Evolutionary conservation across 257 asterid species (phyloP), one percentile per base, ranked within the genome.

Genomic region (Rauvolfia tetraphylla): DNA sequence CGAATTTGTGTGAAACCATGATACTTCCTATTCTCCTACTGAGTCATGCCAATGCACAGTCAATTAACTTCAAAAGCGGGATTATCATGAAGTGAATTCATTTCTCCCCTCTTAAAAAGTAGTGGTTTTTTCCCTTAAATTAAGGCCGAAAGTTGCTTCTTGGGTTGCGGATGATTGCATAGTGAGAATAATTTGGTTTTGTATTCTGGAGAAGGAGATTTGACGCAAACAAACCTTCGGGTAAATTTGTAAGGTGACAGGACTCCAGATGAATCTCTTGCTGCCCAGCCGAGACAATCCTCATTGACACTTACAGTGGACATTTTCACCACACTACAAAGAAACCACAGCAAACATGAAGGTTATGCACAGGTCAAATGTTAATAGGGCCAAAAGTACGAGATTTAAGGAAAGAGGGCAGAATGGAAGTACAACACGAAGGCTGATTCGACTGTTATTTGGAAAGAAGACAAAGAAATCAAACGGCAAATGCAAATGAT

Each of bases 261-360:
- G 67, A 83, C 42, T 33, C 98, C 97, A 31, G 97, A 91, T 7
- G 93, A 79, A 79, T 93, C 97, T 76, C 92, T 85, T 3, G 98
- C 97, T 9, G 97, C 97, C 92, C 94, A 93, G 46, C 90, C 96
- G 62, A 82, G 85, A 83, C 98, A 93, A 48, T 91, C 85, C 65
- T 77, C 85, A 11, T 67, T 72, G 15, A 51, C 77, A 71, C 42
- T 72, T 67, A 82, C 80, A 74, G 80, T 74, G 70, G 75, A 81
- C 92, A 87, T 89, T 57, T 79, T 25, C 38, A 54, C 76, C 70
- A 79, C 56, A 75, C 53, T 46, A 49, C 27, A 58, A 41, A 70
- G 42, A 3, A 61, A 63, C 13, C 25, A 41, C 44, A 59, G 9
- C 3, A 46, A n/a, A 39, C 3, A 49, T 44, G 11, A 39, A 29